A percentile compares a stretch with the other conserved stretches of the same genome.
These are phyloP conservation scores for Hymenoscyphus linearis DNA, from an alignment of 2,329 filamentous ascomycete species.

Conservation along the genomic window DNA sequence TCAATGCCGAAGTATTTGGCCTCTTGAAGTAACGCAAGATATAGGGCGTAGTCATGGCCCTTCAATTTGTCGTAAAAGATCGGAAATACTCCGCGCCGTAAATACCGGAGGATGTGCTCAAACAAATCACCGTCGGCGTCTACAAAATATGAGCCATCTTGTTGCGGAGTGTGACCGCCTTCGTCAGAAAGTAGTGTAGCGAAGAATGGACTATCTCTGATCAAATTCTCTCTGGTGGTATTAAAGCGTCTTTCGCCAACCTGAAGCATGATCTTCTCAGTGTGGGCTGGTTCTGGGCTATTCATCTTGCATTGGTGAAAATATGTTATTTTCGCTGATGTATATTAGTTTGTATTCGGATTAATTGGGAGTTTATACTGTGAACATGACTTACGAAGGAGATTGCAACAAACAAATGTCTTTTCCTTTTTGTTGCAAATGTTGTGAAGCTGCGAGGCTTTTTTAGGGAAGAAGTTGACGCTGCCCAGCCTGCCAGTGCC, in stretches of 20 bases:
- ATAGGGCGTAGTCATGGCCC: conserved; percentile 34
- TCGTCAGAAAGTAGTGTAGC: conserved; percentile 18
- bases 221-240: conserved; percentile 1
- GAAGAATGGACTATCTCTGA: conserved; percentile 1
- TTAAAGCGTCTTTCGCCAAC: conserved; percentile 2
- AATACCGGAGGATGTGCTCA: conserved; percentile 33
- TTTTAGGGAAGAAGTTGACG: background rate
- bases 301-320: background rate
- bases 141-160: conserved; percentile 35
- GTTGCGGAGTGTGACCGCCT: conserved; percentile 22
- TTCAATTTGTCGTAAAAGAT: conserved; percentile 32
- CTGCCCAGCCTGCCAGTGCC: background rate
- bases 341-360: background rate
- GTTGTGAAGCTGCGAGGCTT: background rate
- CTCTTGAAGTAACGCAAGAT: conserved; percentile 31
- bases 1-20: conserved; percentile 31
- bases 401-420: background rate
- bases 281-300: background rate
- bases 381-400: background rate
- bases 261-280: conserved; percentile 1
- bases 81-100: conserved; percentile 32
- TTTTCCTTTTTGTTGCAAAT: no score
- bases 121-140: conserved; percentile 36
- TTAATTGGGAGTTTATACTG: no score
- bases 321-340: background rate